Percentiles rank a stretch among this genome's conserved stretches.
Conservation (phyloP, 2,329 filamentous ascomycete genomes). For the Scopulariopsis brevicaulis region DNA sequence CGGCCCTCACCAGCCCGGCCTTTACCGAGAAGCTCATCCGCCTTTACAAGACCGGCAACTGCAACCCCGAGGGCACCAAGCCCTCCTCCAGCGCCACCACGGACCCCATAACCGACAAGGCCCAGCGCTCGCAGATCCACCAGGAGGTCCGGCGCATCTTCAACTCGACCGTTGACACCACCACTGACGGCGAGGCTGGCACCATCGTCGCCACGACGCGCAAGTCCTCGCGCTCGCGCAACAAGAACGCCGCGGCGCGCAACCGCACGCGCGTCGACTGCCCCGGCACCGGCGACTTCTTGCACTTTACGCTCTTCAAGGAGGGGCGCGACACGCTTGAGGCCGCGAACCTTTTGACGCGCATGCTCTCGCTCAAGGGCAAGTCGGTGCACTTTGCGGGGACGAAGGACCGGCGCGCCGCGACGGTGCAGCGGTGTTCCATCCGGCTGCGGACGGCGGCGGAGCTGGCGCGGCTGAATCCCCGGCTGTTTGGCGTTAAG, state of each 20-base stretch:
- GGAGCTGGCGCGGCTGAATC: constrained; percentile 54
- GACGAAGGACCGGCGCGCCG: constrained; percentile 82
- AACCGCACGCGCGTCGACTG: constrained; percentile 4
- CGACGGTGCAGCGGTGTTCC: constrained; percentile 74
- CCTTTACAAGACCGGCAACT: constrained; percentile 24
- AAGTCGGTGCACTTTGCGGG: constrained; percentile 69
- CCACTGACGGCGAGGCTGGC: constrained; percentile 38
- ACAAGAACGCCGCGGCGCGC: constrained; percentile 1
- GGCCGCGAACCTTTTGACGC: constrained; percentile 64
- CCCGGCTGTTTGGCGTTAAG: constrained; percentile 48
- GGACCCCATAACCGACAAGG: constrained; percentile 29
- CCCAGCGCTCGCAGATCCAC: constrained; percentile 35
- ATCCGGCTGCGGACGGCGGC: constrained; percentile 39
- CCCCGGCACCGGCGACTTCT: constrained; percentile 51
- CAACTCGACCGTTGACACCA: constrained; percentile 63
- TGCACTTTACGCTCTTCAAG: constrained; percentile 90
- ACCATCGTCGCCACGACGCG: constrained; percentile 52
- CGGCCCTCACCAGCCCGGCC: constrained; percentile 23
- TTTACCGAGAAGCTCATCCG: constrained; percentile 28
- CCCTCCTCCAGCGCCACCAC: constrained; percentile 21
- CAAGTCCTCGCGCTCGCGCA: background rate
- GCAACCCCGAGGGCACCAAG: constrained; percentile 16
- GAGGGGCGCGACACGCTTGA: constrained; percentile 98
- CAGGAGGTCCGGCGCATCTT: constrained; percentile 69
- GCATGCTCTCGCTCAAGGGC: constrained; percentile 60